Conservation (phyloP, 768 basidiomycete species). For the Clavulina sp. region DNA sequence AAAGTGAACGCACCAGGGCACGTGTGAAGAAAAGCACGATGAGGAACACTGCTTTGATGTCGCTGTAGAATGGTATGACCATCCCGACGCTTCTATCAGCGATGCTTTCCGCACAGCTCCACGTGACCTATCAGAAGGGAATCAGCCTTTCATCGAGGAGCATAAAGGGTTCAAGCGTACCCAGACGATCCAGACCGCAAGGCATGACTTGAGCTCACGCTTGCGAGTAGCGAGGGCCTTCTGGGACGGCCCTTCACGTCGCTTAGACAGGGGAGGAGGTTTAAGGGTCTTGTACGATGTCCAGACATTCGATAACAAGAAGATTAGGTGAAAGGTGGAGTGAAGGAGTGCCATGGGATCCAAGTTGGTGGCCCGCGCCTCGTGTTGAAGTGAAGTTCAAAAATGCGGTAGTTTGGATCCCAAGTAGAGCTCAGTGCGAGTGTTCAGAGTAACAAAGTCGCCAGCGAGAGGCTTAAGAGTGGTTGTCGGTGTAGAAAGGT, state of each 20-base stretch:
- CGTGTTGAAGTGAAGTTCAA: no score
- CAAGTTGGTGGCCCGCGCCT: no score
- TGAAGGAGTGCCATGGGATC: neutral
- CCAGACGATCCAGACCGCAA: constrained; percentile 78
- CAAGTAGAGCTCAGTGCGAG: no score
- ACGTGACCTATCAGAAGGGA: constrained; percentile 34
- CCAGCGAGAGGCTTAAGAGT: neutral
- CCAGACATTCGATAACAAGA: constrained; percentile 65
- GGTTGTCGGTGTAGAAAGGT: neutral
- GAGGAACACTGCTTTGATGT: constrained; percentile 56
- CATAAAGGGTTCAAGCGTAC: constrained; percentile 25
- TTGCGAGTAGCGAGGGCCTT: constrained; percentile 60
- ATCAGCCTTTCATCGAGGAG: constrained; percentile 1
- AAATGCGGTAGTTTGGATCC: no score
- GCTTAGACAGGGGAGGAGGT: constrained; percentile 33
- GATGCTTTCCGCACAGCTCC: constrained; percentile 47
- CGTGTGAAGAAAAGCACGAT: constrained; percentile 18
- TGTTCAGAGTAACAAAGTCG: neutral
- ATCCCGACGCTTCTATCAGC: constrained; percentile 47
- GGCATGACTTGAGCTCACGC: constrained; percentile 67
- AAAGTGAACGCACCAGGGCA: constrained; percentile 1
- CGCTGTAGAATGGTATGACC: constrained; percentile 69
- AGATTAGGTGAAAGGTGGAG: constrained; percentile 35
- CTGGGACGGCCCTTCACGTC: constrained; percentile 35
- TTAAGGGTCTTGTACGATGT: constrained; percentile 76